Base-by-base conservation (phyloP, 2,329 filamentous ascomycete genomes). In the Westerdykella ornata region DNA sequence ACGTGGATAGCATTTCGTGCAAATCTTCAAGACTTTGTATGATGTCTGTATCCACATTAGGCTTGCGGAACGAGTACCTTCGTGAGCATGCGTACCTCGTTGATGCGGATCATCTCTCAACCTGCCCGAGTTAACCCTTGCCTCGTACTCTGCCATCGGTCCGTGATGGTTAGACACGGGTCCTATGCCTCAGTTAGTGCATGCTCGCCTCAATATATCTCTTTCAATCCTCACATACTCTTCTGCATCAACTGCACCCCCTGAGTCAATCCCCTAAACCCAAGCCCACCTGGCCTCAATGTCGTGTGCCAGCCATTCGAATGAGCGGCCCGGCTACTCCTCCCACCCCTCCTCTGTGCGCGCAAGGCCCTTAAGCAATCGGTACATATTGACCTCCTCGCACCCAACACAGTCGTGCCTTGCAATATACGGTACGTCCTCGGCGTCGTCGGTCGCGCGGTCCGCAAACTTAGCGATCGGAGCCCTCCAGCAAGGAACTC, bases 31-130 rank as follows among this genome's bases (percentile, higher is more conserved):
- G 75, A 57, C 80, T 85, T 61, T 92, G 80, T 54, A 98, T 89
- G 53, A 98, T 90, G 32, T 82, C 87, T 89, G 46, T 16, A 31
- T 39, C 42, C 19, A 19, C 34, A 15, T 36, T 18, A 13, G 20
- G 22, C 11, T n/a, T 4, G 18, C 16, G 34, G 17, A 13, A 39
- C 14, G 7, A 38, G 18, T 3, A 15, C 12, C 22, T 13, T 11
- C 7, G 7, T 7, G 28, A 14, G n/a, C 18, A 22, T 12, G 17
- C 15, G n/a, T 70, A 88, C 86, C 82, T 75, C 92, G 75, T 67
- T 98, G 92, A 67, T 96, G 86, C 50, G 88, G 81, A 63, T 98
- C 92, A 63, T 97, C 87, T 49, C 84, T 78, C 49, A 98, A 65
- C 37, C 78, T 72, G 9, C 88, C 87, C 33, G 74, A 70, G 35